A percentile compares a stretch with the other conserved stretches of the same genome.
These are phyloP conservation scores for Vigna nakashimae DNA, from an alignment of 306 rosid genomes.

Conservation along the genomic window DNA sequence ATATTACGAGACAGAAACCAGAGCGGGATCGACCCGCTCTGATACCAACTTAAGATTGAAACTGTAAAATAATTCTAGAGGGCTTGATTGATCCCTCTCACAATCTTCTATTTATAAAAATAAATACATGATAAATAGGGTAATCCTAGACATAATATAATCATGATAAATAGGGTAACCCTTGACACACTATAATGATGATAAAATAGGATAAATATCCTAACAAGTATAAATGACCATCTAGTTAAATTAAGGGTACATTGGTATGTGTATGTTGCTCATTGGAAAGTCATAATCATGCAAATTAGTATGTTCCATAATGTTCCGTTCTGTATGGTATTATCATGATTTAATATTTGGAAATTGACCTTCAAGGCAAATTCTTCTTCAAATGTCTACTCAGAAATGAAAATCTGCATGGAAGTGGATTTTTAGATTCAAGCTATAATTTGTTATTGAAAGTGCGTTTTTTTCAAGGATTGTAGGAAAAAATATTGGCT, in stretches of 20 bases:
- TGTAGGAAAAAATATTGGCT: background rate
- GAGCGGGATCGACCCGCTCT: too few species aligned
- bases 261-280: conserved; percentile 26
- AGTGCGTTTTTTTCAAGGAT: background rate
- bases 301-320: conserved; percentile 14
- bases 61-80: too few species aligned
- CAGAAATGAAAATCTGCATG: conserved; percentile 12
- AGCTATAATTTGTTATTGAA: conserved; percentile 6
- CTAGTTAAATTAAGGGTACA: conserved; percentile 2
- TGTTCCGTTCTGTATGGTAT: conserved; percentile 7
- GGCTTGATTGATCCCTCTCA: too few species aligned
- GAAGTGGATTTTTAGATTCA: conserved; percentile 16
- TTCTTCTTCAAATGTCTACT: background rate
- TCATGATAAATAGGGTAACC: too few species aligned
- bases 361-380: background rate
- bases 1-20: too few species aligned
- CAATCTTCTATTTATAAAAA: too few species aligned
- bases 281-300: conserved; percentile 26
- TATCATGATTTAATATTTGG: conserved; percentile 8
- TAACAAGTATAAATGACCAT: conserved; percentile 29
- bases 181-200: too few species aligned
- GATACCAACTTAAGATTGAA: too few species aligned
- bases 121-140: too few species aligned
- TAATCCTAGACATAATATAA: too few species aligned
- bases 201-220: too few species aligned